phyloP scores from a whole-genome alignment of 805 yeast species.

The Tetrapisispora phaffii region DNA sequence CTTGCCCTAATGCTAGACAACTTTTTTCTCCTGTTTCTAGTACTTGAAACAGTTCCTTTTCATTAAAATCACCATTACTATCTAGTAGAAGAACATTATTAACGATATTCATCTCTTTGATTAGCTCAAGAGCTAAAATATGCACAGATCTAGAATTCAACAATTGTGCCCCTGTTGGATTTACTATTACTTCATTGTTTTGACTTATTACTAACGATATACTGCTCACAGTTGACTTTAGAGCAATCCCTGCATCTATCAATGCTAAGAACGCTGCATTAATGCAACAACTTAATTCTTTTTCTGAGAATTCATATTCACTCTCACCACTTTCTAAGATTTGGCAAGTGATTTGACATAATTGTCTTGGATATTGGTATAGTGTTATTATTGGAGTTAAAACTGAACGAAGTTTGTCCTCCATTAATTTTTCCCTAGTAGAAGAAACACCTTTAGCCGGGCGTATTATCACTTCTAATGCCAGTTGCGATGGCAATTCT shows the following conservation, averaged over 20 bases:
- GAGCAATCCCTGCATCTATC: constrained; percentile 67
- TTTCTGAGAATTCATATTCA: constrained; percentile 27
- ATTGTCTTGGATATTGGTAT: constrained; percentile 66
- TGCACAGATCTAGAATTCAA: constrained; percentile 48
- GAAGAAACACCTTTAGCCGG: constrained; percentile 70
- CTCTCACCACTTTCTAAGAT: constrained; percentile 38
- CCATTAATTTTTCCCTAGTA: constrained; percentile 67
- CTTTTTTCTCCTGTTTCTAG: constrained; percentile 44
- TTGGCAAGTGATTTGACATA: constrained; percentile 61
- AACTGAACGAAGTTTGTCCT: constrained; percentile 56
- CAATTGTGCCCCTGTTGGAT: constrained; percentile 41
- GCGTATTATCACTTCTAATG: constrained; percentile 66
- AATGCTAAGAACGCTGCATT: constrained; percentile 70
- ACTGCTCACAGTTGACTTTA: constrained; percentile 54
- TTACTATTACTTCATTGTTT: constrained; percentile 28
- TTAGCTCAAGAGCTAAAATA: constrained; percentile 46
- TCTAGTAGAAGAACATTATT: constrained; percentile 57
- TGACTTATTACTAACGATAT: constrained; percentile 36
- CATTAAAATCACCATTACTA: constrained; percentile 59
- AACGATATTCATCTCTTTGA: constrained; percentile 38
- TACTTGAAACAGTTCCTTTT: constrained; percentile 41
- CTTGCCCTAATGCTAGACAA: constrained; percentile 36
- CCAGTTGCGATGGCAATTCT: constrained; percentile 70
- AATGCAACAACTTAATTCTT: constrained; percentile 57
- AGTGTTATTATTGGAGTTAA: constrained; percentile 52